These are phyloP conservation scores for Laetiporus sulphureus DNA, from an alignment of 1,284 basidiomycete genomes.

Conservation along the genomic window DNA sequence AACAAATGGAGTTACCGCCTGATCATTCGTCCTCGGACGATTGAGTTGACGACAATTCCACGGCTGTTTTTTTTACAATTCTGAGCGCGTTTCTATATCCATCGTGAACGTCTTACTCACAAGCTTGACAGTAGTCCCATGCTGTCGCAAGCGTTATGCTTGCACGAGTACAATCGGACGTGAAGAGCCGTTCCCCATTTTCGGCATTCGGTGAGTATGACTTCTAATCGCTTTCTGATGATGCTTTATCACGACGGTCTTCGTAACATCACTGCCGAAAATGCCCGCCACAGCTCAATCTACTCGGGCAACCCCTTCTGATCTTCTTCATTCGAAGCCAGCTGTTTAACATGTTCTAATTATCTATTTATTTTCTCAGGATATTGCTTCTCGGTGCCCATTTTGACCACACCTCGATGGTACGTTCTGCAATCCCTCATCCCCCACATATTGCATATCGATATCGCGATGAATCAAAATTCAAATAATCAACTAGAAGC, in stretches of 20 bases:
- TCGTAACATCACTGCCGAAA: slow-evolving; percentile 78
- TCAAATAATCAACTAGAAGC: slow-evolving; percentile 77
- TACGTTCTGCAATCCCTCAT: too few relatives aligned
- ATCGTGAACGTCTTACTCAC: too few relatives aligned
- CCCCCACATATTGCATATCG: slow-evolving; percentile 4
- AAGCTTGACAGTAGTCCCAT: too few relatives aligned
- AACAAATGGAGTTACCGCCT: slow-evolving; percentile 74
- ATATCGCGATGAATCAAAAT: slow-evolving; percentile 31
- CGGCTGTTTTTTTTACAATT: slow-evolving; percentile 63
- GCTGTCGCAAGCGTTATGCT: too few relatives aligned
- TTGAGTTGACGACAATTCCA: slow-evolving; percentile 59
- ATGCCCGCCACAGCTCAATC: slow-evolving; percentile 84
- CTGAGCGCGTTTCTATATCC: slow-evolving; percentile 42
- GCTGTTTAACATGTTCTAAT: too few relatives aligned
- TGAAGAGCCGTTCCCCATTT: slow-evolving; percentile 22
- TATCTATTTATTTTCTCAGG: too few relatives aligned
- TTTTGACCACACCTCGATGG: too few relatives aligned
- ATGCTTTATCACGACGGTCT: slow-evolving; percentile 83
- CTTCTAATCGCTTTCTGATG: slow-evolving; percentile 24
- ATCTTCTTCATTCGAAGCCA: slow-evolving; percentile 27
- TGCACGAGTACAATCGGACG: too few relatives aligned
- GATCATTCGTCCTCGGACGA: slow-evolving; percentile 35
- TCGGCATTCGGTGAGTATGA: slow-evolving; percentile 20
- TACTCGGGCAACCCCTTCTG: slow-evolving; percentile 72
- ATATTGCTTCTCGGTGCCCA: too few relatives aligned